These are phyloP conservation scores for Aspergillus sp. DNA, from an alignment of 2,329 filamentous ascomycete species.

Conservation along the genomic window DNA sequence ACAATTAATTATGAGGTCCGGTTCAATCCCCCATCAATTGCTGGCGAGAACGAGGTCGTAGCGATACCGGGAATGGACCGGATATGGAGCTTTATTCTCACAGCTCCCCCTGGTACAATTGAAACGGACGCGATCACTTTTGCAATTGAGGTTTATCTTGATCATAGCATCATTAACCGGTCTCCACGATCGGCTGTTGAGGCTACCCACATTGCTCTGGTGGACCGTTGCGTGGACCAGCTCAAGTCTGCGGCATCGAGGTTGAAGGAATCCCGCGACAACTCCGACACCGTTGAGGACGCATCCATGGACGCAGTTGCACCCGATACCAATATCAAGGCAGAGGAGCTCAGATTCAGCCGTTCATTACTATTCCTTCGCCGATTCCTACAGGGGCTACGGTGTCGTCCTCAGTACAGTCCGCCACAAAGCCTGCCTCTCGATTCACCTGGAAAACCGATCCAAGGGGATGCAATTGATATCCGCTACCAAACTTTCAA, in stretches of 20 bases:
- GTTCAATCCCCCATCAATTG: slow-evolving; percentile 56
- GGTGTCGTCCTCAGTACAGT: slow-evolving; percentile 58
- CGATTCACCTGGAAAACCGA: slow-evolving; percentile 55
- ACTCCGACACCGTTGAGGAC: slow-evolving; percentile 52
- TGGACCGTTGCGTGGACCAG: slow-evolving; percentile 71
- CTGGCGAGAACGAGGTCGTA: slow-evolving; percentile 43
- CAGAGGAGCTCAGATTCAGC: slow-evolving; percentile 65
- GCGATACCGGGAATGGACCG: slow-evolving; percentile 62
- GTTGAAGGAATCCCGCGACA: slow-evolving; percentile 51
- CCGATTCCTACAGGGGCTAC: slow-evolving; percentile 62
- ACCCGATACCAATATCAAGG: slow-evolving; percentile 49
- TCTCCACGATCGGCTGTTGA: slow-evolving; percentile 52
- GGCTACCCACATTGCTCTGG: slow-evolving; percentile 67
- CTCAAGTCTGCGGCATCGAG: slow-evolving; percentile 64
- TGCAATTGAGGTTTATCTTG: slow-evolving; percentile 73
- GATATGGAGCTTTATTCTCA: slow-evolving; percentile 80
- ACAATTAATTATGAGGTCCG: slow-evolving; percentile 53
- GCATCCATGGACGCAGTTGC: slow-evolving; percentile 53
- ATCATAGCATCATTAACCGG: slow-evolving; percentile 46
- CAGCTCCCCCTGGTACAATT: slow-evolving; percentile 64
- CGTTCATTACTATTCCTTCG: slow-evolving; percentile 69
- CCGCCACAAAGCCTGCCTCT: slow-evolving; percentile 63
- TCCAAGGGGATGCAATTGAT: slow-evolving; percentile 64
- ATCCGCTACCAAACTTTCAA: slow-evolving; percentile 76
- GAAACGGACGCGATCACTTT: slow-evolving; percentile 68